Conservation (phyloP, 352 stramenopile genomes). For the Phytophthora sp. region DNA sequence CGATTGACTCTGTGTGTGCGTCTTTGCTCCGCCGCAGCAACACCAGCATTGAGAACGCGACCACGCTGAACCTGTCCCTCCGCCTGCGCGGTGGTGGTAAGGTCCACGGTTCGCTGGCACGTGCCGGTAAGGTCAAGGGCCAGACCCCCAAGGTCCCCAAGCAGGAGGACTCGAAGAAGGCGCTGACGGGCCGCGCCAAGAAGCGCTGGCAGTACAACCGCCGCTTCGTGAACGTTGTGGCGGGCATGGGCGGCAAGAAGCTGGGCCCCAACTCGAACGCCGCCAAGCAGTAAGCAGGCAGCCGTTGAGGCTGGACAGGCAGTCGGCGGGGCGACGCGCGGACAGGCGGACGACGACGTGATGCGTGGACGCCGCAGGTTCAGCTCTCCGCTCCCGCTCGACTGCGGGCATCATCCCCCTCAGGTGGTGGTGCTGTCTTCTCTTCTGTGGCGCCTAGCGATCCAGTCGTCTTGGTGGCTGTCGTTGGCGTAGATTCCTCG, state of each 20-base stretch:
- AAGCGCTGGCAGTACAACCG: constrained; percentile 99
- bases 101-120: constrained; percentile 99
- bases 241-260: constrained; percentile 96
- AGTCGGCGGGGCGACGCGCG: constrained; percentile 4
- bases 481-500: constrained; percentile 35
- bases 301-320: constrained; percentile 7
- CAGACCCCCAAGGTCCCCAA: constrained; percentile 99
- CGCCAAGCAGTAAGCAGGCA: constrained; percentile 84
- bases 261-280: constrained; percentile 99
- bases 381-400: constrained; percentile 5
- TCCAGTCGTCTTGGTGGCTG: constrained; percentile 21
- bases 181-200: constrained; percentile 97
- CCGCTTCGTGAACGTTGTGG: constrained; percentile 99
- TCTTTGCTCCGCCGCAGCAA: constrained; percentile 79
- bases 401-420: constrained; percentile 9
- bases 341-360: constrained; percentile 8
- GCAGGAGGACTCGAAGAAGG: constrained; percentile 98
- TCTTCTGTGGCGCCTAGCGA: constrained; percentile 31
- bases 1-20: constrained; percentile 16
- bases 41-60: constrained; percentile 98
- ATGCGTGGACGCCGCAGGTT: constrained; percentile 23
- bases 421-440: constrained; percentile 23
- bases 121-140: constrained; percentile 99
- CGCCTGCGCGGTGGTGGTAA: constrained; percentile 96
- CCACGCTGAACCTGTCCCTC: constrained; percentile 96